Evolutionary conservation across 371 early-diverging fungal species (phyloP).

Genomic region (Mucor piriformis): DNA sequence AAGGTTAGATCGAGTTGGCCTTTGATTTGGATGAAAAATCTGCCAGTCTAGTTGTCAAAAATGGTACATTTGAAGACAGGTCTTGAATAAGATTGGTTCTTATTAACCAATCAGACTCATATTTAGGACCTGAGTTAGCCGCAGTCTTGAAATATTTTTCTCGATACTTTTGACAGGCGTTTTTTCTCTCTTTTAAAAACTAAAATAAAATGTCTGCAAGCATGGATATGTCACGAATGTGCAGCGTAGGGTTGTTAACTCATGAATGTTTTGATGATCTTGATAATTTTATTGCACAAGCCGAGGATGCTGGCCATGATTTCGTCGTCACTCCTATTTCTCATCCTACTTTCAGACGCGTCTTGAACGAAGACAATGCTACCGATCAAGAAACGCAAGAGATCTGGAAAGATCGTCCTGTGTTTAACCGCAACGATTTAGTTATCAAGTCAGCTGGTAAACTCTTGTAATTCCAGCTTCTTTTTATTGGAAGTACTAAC

Average conservation of each 20-base stretch:
- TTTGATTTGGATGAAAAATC: too few species aligned
- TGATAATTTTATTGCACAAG: conserved; percentile 42
- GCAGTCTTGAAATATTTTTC: too few species aligned
- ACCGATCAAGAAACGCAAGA: conserved; percentile 14
- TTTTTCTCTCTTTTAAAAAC: background rate
- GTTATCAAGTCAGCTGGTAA: conserved; percentile 51
- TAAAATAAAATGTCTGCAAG: conserved; percentile 10
- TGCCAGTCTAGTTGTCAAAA: too few species aligned
- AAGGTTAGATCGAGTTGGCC: too few species aligned
- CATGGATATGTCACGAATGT: conserved; percentile 24
- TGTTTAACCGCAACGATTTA: conserved; percentile 50
- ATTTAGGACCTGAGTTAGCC: too few species aligned
- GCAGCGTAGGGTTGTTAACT: conserved; percentile 42
- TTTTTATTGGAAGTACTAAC: too few species aligned
- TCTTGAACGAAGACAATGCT: conserved; percentile 38
- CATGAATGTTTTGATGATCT: conserved; percentile 42
- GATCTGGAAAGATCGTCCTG: conserved; percentile 44
- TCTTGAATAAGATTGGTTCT: too few species aligned
- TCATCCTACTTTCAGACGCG: conserved; percentile 52
- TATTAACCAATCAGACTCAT: too few species aligned
- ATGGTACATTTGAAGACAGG: too few species aligned
- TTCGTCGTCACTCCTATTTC: conserved; percentile 65
- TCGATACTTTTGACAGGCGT: too few species aligned
- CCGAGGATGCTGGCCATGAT: conserved; percentile 57
- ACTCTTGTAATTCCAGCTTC: too few species aligned